Evolutionary conservation across 2,329 filamentous ascomycete genomes (phyloP).

Genomic region (Colletotrichum melonis): DNA sequence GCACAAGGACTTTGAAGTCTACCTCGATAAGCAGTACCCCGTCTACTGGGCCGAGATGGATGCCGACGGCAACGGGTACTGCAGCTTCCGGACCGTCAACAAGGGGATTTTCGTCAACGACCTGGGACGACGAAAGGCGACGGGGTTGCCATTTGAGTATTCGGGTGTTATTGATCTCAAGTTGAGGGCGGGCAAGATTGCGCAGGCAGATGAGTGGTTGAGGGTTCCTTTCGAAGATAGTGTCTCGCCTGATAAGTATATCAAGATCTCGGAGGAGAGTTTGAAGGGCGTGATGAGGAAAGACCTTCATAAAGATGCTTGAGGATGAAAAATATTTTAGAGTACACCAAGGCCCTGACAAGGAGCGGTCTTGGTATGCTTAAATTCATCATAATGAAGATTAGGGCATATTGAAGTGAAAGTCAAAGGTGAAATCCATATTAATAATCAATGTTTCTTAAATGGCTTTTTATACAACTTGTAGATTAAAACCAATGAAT

Average conservation of each 20-base stretch:
- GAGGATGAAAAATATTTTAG: neutral
- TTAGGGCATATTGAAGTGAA: neutral
- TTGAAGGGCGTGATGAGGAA: slow-evolving; percentile 20
- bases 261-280: slow-evolving; percentile 22
- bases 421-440: neutral
- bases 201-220: slow-evolving; percentile 20
- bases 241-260: slow-evolving; percentile 27
- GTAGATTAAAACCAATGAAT: slow-evolving; percentile 2
- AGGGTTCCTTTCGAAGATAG: slow-evolving; percentile 23
- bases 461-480: neutral
- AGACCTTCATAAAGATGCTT: neutral
- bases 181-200: slow-evolving; percentile 18
- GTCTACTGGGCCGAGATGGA: slow-evolving; percentile 24
- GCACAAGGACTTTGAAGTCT: slow-evolving; percentile 21
- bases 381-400: too few species aligned
- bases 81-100: slow-evolving; percentile 29
- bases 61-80: slow-evolving; percentile 17
- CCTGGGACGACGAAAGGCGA: slow-evolving; percentile 17
- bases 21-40: slow-evolving; percentile 21
- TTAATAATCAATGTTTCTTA: neutral
- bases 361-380: neutral
- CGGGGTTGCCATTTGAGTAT: slow-evolving; percentile 21
- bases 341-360: too few species aligned
- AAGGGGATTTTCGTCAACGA: slow-evolving; percentile 28
- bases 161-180: slow-evolving; percentile 20